These are phyloP conservation scores for Parafenestella ontariensis DNA, from an alignment of 2,329 filamentous ascomycete species.

Conservation along the genomic window DNA sequence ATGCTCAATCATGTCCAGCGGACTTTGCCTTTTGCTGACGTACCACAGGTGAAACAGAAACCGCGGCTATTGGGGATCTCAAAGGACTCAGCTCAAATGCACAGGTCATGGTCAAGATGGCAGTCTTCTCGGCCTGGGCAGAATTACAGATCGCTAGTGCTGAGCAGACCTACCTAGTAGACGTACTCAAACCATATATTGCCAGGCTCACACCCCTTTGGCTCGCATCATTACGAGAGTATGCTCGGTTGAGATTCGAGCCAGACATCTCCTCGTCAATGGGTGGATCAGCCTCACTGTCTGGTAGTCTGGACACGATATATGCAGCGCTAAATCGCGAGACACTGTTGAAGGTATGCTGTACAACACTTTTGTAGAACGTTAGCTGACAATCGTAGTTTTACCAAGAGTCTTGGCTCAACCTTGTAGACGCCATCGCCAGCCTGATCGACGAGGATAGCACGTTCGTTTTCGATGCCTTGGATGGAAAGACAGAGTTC, in stretches of 20 bases:
- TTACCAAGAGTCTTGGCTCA: constrained; percentile 97
- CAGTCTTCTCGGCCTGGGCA: constrained; percentile 96
- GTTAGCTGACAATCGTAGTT: constrained; percentile 61
- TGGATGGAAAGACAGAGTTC: constrained; percentile 76
- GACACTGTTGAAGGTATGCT: constrained; percentile 74
- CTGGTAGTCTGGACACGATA: constrained; percentile 87
- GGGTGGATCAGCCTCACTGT: constrained; percentile 74
- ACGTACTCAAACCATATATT: constrained; percentile 90
- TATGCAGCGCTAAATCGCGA: constrained; percentile 95
- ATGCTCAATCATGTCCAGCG: constrained; percentile 24
- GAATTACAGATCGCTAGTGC: constrained; percentile 94
- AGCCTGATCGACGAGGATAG: constrained; percentile 97
- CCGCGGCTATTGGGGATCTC: constrained; percentile 88
- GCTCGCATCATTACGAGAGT: constrained; percentile 92
- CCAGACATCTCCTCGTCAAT: constrained; percentile 94
- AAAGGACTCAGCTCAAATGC: constrained; percentile 94
- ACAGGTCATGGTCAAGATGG: constrained; percentile 98
- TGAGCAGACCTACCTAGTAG: constrained; percentile 86
- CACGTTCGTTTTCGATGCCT: constrained; percentile 94
- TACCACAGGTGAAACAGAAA: constrained; percentile 68
- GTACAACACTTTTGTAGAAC: background rate
- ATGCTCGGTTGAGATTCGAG: constrained; percentile 91
- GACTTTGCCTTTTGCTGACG: constrained; percentile 17
- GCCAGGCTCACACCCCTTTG: constrained; percentile 89
- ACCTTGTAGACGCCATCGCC: constrained; percentile 95